Conservation (phyloP, 2,329 filamentous ascomycete species). For the Aspergillus sp. region DNA sequence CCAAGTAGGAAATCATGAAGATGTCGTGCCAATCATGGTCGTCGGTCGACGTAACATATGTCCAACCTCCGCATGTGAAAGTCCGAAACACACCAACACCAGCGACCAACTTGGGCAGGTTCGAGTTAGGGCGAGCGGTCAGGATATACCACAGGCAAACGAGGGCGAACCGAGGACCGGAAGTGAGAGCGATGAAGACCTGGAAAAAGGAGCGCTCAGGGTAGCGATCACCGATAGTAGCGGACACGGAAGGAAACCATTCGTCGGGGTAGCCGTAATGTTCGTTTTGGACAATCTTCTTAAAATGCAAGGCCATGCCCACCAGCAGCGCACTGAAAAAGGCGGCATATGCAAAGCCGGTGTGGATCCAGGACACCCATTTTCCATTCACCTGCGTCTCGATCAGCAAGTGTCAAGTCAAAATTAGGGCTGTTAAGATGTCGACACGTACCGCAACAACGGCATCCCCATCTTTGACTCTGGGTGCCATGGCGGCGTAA, state of each 20-base stretch:
- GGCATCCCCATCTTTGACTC: conserved; percentile 59
- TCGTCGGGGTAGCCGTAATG: conserved; percentile 90
- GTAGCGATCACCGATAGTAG: conserved; percentile 95
- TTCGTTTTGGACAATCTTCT: conserved; percentile 97
- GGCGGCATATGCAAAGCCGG: conserved; percentile 71
- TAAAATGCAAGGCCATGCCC: conserved; percentile 78
- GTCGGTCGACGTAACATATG: conserved; percentile 96
- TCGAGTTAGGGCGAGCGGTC: conserved; percentile 68
- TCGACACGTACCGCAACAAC: conserved; percentile 51
- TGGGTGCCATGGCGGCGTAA: conserved; percentile 52
- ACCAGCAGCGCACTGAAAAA: conserved; percentile 83
- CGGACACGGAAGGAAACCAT: conserved; percentile 94
- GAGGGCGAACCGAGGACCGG: conserved; percentile 84
- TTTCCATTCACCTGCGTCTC: conserved; percentile 65
- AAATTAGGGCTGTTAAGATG: conserved; percentile 3
- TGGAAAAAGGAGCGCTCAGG: conserved; percentile 96
- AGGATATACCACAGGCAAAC: conserved; percentile 90
- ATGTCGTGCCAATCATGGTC: conserved; percentile 99
- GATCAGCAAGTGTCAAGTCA: conserved; percentile 19
- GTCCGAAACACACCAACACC: conserved; percentile 80
- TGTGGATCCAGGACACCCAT: conserved; percentile 90
- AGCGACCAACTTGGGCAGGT: conserved; percentile 75
- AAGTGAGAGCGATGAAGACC: conserved; percentile 94
- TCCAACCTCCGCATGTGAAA: conserved; percentile 94
- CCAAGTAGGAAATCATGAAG: conserved; percentile 97